Conservation (phyloP, 2,329 filamentous ascomycete species). For the Trichoderma atrobrunneum region DNA sequence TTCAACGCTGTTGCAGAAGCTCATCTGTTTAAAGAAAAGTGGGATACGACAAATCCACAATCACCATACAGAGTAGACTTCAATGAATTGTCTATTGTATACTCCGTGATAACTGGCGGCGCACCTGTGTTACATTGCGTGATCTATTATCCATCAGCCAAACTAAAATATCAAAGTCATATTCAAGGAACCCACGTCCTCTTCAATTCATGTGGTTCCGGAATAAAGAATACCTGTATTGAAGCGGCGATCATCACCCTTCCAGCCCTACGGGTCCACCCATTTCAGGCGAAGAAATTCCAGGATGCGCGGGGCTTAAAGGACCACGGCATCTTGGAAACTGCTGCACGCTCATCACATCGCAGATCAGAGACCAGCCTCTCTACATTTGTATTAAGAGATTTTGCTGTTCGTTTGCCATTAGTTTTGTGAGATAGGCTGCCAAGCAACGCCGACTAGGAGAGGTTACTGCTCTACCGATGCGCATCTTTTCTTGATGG, state of each 20-base stretch:
- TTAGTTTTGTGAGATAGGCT: too few relatives aligned
- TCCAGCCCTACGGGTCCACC: not conserved
- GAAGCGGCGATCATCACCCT: not conserved
- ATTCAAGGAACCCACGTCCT: not conserved
- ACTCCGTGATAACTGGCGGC: not conserved
- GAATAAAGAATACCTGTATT: not conserved
- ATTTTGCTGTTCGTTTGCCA: too few relatives aligned
- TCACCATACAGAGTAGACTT: not conserved
- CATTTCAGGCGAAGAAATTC: not conserved
- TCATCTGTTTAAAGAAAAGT: not conserved
- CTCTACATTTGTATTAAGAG: too few relatives aligned
- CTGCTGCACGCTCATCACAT: too few relatives aligned
- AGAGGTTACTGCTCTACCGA: too few relatives aligned
- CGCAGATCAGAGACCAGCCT: too few relatives aligned
- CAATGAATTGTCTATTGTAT: not conserved
- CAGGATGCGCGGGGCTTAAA: not conserved
- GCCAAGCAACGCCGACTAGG: too few relatives aligned
- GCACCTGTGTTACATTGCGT: too few relatives aligned
- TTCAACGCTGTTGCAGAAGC: not conserved
- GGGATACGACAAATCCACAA: not conserved
- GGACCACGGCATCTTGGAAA: too few relatives aligned
- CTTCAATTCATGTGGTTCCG: not conserved
- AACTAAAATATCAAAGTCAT: not conserved
- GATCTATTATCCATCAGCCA: too few relatives aligned
- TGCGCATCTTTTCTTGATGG: too few relatives aligned